Base-by-base conservation (phyloP, 2,329 filamentous ascomycete species). In the Paecilomyces sp. region DNA sequence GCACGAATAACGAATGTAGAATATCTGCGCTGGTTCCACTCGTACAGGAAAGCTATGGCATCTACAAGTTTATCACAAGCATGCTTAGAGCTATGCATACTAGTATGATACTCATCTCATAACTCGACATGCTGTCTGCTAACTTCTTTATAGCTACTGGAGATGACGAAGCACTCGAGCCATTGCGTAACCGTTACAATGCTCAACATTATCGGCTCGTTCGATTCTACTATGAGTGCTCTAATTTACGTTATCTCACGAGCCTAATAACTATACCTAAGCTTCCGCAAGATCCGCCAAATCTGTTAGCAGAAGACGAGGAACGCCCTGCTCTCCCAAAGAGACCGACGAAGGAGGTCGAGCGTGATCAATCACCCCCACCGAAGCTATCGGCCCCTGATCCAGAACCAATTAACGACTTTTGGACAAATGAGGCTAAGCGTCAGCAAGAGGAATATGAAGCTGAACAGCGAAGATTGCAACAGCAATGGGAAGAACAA, bases 41-140 rank as follows among this genome's bases (percentile, higher is more conserved):
- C 52, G 94, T 99, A 2, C 91, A 96, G 73, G 94, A 99, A 80
- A 97, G 92, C 74, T 99, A 97, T 76, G 94, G 94, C 55, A 97
- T 99, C 67, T 99, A 99, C 82, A 97, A 97, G 77, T 99, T 99
- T 74, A 92, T 97, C 65, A 99, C 94, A 0, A 99, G 94, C 88
- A 99, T 99, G 94, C 79, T 99, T 63, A 86, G 94, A 59, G 94
- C 94, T 15, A 97, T 99, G 92, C 93, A 99, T 74, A 93, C 90
- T 2, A 92, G 90, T 92, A 80, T 71, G 41, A 47, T 8, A 88
- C 78, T 25, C n/a, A 11, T 54, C n/a, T 15, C 41, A 52, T 2
- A 63, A 51, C 57, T 56, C 15, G 57, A 63, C 55, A 31, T 54
- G 28, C 65, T 73, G 61, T 72, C 55, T 54, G 12, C 54, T 51